phyloP scores from a whole-genome alignment of 75 land plant species.

The Pseudotsuga menziesii region DNA sequence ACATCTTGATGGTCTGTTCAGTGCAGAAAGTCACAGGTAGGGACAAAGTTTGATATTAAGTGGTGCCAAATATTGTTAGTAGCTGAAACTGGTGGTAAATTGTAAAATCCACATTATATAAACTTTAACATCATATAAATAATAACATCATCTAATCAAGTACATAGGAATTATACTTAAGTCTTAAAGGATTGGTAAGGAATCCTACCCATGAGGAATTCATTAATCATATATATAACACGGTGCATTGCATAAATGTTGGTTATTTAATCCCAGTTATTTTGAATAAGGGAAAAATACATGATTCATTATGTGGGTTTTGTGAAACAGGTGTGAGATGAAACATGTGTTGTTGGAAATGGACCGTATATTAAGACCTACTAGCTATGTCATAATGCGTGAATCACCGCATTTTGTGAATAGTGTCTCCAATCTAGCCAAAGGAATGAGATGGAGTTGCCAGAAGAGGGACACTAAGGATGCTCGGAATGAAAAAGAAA shows the following conservation, averaged over 20 bases:
- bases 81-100: too few relatives aligned
- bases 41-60: not conserved
- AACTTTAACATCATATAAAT: too few relatives aligned
- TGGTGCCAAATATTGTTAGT: too few relatives aligned
- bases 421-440: slow-evolving; percentile 39
- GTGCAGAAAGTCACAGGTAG: slow-evolving; percentile 56
- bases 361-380: slow-evolving; percentile 64
- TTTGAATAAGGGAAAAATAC: not conserved
- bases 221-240: too few relatives aligned
- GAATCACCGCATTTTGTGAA: slow-evolving; percentile 55
- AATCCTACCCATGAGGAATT: too few relatives aligned
- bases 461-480: slow-evolving; percentile 44
- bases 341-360: slow-evolving; percentile 60
- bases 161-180: not conserved
- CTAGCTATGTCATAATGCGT: slow-evolving; percentile 54
- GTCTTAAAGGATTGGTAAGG: not conserved
- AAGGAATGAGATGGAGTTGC: slow-evolving; percentile 54
- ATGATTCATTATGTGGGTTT: too few relatives aligned
- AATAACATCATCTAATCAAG: not conserved
- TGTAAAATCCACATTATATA: too few relatives aligned
- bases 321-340: slow-evolving; percentile 57
- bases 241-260: too few relatives aligned
- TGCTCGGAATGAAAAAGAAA: slow-evolving; percentile 43
- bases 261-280: too few relatives aligned
- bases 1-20: slow-evolving; percentile 80